Conservation (phyloP, 1,139 yeast species). For the Yamadazyma sp. region DNA sequence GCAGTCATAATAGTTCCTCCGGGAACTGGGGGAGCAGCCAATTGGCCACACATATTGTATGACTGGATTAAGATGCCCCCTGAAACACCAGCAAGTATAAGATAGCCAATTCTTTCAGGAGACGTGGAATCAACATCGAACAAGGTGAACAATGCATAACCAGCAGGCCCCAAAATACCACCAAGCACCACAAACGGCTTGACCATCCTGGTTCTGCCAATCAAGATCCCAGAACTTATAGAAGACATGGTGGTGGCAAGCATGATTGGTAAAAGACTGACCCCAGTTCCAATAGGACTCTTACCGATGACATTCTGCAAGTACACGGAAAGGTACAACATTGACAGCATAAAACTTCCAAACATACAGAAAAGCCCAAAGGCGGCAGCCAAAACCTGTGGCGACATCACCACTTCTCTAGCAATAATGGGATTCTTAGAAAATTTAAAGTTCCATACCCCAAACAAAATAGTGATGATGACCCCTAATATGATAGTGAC, state of each 20-base stretch:
- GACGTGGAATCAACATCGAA: constrained; percentile 29
- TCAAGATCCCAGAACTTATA: constrained; percentile 26
- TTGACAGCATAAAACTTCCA: constrained; percentile 3
- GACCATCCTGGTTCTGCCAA: constrained; percentile 29
- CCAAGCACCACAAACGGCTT: constrained; percentile 33
- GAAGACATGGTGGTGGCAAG: constrained; percentile 33
- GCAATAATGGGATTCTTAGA: constrained; percentile 29
- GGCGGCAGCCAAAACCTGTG: constrained; percentile 25
- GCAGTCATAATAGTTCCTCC: constrained; percentile 40
- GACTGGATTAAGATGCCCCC: constrained; percentile 34
- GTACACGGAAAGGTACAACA: constrained; percentile 31
- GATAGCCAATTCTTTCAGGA: constrained; percentile 32
- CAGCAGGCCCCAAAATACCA: constrained; percentile 28
- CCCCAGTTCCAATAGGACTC: constrained; percentile 36
- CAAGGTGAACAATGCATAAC: constrained; percentile 32
- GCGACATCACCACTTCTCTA: constrained; percentile 21
- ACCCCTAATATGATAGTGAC: constrained; percentile 48
- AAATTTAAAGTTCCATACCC: constrained; percentile 25
- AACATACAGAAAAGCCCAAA: constrained; percentile 23
- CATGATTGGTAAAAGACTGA: constrained; percentile 35
- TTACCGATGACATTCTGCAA: constrained; percentile 36
- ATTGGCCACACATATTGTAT: constrained; percentile 28
- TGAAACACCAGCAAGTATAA: constrained; percentile 32
- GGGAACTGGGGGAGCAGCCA: constrained; percentile 35
- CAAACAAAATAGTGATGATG: constrained; percentile 16